These are phyloP conservation scores for Ilyonectria sp. DNA, from an alignment of 2,329 filamentous ascomycete species.

Conservation along the genomic window DNA sequence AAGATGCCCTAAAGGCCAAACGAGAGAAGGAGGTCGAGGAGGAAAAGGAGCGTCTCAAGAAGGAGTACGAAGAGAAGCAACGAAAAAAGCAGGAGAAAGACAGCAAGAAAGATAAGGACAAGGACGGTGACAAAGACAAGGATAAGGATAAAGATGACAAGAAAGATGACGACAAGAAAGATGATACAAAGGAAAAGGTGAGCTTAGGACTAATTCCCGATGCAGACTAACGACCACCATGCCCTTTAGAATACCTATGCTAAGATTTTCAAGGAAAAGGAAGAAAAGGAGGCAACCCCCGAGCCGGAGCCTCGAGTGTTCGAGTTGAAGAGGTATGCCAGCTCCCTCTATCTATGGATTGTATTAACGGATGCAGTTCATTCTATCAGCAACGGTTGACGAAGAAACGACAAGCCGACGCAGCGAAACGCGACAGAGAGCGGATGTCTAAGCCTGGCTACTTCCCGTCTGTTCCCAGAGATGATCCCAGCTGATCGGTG, in stretches of 20 bases:
- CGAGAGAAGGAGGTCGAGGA: slow-evolving; percentile 74
- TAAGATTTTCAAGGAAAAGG: slow-evolving; percentile 35
- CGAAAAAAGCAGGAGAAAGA: slow-evolving; percentile 78
- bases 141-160: slow-evolving; percentile 56
- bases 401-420: slow-evolving; percentile 69
- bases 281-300: slow-evolving; percentile 35
- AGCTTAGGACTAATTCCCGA: neutral
- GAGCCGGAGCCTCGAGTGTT: slow-evolving; percentile 83
- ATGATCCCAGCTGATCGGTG: slow-evolving; percentile 57
- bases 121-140: slow-evolving; percentile 60
- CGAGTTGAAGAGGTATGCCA: slow-evolving; percentile 80
- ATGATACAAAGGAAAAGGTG: slow-evolving; percentile 51
- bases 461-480: slow-evolving; percentile 89
- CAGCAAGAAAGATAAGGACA: slow-evolving; percentile 61
- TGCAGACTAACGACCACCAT: neutral
- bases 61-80: slow-evolving; percentile 83
- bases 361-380: slow-evolving; percentile 63
- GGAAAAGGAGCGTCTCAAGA: slow-evolving; percentile 76
- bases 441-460: slow-evolving; percentile 82
- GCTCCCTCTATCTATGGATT: fast-evolving
- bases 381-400: slow-evolving; percentile 91
- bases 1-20: slow-evolving; percentile 74
- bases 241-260: neutral
- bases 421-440: slow-evolving; percentile 84
- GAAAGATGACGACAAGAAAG: slow-evolving; percentile 43